Conservation (phyloP, 441 rosid genomes). For the Bocquillonia castaneifolia region DNA sequence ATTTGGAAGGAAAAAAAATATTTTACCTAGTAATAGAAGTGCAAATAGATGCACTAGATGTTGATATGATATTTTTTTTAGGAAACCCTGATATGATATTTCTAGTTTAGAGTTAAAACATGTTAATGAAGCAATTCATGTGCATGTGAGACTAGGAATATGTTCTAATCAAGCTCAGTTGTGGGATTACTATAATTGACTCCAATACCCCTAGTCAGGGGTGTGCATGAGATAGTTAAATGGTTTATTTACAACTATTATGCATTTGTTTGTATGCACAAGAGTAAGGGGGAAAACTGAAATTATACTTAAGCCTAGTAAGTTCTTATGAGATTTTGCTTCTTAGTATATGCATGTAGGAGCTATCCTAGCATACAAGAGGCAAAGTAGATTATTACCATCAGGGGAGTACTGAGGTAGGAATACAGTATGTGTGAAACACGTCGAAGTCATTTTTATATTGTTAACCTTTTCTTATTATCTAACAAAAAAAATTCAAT, state of each 20-base stretch:
- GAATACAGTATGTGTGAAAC: neutral
- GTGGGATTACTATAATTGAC: neutral
- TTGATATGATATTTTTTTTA: neutral
- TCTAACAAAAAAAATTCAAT: too few relatives aligned
- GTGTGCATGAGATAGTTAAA: neutral
- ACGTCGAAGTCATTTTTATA: neutral
- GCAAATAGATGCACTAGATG: neutral
- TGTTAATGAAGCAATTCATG: neutral
- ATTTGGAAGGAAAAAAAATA: neutral
- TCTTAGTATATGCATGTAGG: neutral
- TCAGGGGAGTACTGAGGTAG: too few relatives aligned
- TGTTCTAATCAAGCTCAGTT: neutral
- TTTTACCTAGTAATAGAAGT: neutral
- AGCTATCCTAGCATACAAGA: neutral
- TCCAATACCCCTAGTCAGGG: neutral
- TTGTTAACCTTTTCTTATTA: too few relatives aligned
- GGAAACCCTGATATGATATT: neutral
- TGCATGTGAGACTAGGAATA: neutral
- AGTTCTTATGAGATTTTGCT: neutral
- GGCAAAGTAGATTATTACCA: neutral
- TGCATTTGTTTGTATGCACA: neutral
- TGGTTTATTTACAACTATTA: neutral
- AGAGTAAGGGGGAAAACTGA: neutral
- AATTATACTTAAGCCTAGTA: neutral
- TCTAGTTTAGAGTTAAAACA: neutral